These are phyloP conservation scores for Arthonia radiata DNA, from an alignment of 495 filamentous ascomycete genomes.

Conservation along the genomic window DNA sequence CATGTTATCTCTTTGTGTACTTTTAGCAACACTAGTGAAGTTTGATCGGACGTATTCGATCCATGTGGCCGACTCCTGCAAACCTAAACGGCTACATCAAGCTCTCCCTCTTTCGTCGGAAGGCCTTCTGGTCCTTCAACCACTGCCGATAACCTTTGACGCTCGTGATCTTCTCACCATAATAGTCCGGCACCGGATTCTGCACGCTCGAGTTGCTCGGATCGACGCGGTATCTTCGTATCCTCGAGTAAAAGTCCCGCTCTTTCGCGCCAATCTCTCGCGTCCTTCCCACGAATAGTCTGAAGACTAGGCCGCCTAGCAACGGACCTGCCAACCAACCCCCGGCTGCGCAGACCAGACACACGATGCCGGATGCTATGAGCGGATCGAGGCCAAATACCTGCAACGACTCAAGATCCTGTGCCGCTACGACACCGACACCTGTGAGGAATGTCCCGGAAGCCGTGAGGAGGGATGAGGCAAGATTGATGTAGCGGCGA, in stretches of 20 bases:
- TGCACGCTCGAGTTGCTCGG: constrained; percentile 40
- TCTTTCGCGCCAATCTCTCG: constrained; percentile 60
- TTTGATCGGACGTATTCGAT: too few relatives aligned
- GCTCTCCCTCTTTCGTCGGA: constrained; percentile 66
- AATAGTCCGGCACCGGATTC: constrained; percentile 53
- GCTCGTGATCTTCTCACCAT: constrained; percentile 87
- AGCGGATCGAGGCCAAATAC: constrained; percentile 66
- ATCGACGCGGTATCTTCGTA: constrained; percentile 76
- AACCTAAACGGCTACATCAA: too few relatives aligned
- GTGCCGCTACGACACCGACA: constrained; percentile 33
- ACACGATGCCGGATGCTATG: constrained; percentile 53
- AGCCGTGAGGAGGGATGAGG: constrained; percentile 40
- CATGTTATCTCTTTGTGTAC: too few relatives aligned
- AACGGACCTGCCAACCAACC: constrained; percentile 77
- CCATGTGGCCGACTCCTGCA: too few relatives aligned
- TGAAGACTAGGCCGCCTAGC: constrained; percentile 53
- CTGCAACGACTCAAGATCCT: constrained; percentile 43
- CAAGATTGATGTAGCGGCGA: constrained; percentile 60
- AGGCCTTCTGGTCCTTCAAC: constrained; percentile 94
- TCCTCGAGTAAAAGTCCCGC: constrained; percentile 66
- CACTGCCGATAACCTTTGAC: constrained; percentile 77
- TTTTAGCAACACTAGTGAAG: too few relatives aligned
- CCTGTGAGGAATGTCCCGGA: constrained; percentile 30
- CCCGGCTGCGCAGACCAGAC: constrained; percentile 39
- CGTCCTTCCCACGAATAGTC: constrained; percentile 33